Conservation (phyloP, 2,329 filamentous ascomycete species). For the Neonectria coccinea region DNA sequence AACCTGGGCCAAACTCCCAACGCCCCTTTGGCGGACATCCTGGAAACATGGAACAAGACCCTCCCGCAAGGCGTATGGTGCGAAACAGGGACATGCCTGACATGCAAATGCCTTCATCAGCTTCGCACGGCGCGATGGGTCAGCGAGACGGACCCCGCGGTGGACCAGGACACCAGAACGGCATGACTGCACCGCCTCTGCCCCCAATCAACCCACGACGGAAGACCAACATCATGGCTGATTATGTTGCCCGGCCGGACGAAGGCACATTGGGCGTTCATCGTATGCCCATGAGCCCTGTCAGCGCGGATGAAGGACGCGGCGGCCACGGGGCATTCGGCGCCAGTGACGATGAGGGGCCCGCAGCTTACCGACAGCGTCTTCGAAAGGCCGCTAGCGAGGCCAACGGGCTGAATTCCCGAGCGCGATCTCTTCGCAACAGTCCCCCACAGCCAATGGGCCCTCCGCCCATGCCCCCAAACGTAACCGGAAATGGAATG, state of each 20-base stretch:
- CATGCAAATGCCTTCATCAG: slow-evolving; percentile 60
- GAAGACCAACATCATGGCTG: slow-evolving; percentile 57
- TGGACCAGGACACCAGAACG: slow-evolving; percentile 45
- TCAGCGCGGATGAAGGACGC: slow-evolving; percentile 41
- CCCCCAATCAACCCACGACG: slow-evolving; percentile 71
- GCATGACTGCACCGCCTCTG: slow-evolving; percentile 59
- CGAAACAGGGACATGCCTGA: slow-evolving; percentile 64
- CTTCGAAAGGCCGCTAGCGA: slow-evolving; percentile 60
- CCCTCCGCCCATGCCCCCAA: slow-evolving; percentile 45
- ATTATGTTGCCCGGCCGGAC: slow-evolving; percentile 50
- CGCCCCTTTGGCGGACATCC: slow-evolving; percentile 30
- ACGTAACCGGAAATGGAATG: slow-evolving; percentile 47
- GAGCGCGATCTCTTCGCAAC: slow-evolving; percentile 44
- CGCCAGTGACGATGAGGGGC: slow-evolving; percentile 52
- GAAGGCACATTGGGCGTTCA: slow-evolving; percentile 46
- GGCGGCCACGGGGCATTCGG: slow-evolving; percentile 44
- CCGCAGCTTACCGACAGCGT: slow-evolving; percentile 52
- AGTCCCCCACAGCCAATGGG: slow-evolving; percentile 43
- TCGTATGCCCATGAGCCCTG: slow-evolving; percentile 39
- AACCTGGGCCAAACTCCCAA: slow-evolving; percentile 27
- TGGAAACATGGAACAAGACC: slow-evolving; percentile 26
- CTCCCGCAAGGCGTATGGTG: slow-evolving; percentile 53
- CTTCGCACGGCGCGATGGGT: slow-evolving; percentile 58
- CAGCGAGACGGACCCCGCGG: slow-evolving; percentile 51
- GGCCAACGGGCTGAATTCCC: slow-evolving; percentile 48